These are phyloP conservation scores for Cyathus striatus DNA, from an alignment of 768 basidiomycete species.

Conservation along the genomic window DNA sequence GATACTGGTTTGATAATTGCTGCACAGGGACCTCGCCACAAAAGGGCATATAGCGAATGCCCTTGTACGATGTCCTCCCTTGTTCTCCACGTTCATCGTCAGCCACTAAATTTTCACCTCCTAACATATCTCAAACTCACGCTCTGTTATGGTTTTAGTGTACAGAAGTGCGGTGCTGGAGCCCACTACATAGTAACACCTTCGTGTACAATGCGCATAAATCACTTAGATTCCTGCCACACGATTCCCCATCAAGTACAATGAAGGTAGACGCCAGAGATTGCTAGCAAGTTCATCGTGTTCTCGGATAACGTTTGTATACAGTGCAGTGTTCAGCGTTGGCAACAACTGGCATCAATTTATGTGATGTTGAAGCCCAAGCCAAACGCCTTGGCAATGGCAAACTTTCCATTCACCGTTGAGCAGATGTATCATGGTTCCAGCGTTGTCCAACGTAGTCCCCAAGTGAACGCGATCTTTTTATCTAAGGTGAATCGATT, in stretches of 20 bases:
- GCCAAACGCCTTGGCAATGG: constrained; percentile 90
- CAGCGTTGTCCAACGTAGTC: constrained; percentile 93
- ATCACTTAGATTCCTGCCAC: no score
- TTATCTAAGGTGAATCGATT: constrained; percentile 64
- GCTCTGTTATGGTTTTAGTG: constrained; percentile 52
- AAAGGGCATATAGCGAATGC: constrained; percentile 99
- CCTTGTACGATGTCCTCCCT: no score
- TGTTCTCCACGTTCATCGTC: no score
- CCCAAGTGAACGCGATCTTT: constrained; percentile 96
- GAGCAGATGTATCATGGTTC: constrained; percentile 95
- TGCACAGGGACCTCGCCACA: constrained; percentile 79
- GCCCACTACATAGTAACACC: no score
- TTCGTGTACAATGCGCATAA: no score
- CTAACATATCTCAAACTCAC: not conserved
- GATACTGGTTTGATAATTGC: constrained; percentile 5
- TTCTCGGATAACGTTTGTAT: constrained; percentile 99
- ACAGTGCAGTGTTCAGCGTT: no score
- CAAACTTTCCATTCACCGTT: constrained; percentile 95
- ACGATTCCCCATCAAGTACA: constrained; percentile 97
- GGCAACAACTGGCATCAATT: no score
- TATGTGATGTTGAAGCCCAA: constrained; percentile 63
- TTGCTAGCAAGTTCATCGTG: constrained; percentile 98
- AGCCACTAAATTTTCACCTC: constrained; percentile 2
- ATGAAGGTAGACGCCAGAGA: constrained; percentile 96
- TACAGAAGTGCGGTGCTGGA: constrained; percentile 99